Evolutionary conservation across 2,329 filamentous ascomycete genomes (phyloP).

Genomic region (Fusarium pseudograminearum): DNA sequence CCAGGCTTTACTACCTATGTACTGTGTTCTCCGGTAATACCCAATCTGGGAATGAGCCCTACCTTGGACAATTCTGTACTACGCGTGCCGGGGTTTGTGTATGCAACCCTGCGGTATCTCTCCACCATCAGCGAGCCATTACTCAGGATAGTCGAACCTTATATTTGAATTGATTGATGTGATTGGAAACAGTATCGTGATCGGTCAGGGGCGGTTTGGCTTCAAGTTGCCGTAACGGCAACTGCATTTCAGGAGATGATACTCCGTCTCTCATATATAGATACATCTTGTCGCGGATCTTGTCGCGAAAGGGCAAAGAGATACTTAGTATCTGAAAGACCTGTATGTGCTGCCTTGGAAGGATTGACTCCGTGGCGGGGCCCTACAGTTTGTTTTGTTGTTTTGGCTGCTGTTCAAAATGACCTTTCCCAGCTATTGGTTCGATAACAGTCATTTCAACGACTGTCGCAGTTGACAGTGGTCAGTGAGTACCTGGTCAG

Average conservation of each 20-base stretch:
- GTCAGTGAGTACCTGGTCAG: not conserved
- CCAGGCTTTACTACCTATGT: not conserved
- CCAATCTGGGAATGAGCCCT: conserved; percentile 34
- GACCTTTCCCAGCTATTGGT: not conserved
- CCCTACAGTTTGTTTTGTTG: not conserved
- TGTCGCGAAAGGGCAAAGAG: not conserved
- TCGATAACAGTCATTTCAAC: not conserved
- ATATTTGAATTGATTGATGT: conserved; percentile 19
- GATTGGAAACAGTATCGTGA: conserved; percentile 15
- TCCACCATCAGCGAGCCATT: conserved; percentile 26
- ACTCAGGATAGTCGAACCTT: conserved; percentile 32
- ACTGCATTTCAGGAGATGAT: not conserved
- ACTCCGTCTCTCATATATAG: not conserved
- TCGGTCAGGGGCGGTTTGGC: not conserved
- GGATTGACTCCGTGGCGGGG: not conserved
- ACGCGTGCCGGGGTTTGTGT: conserved; percentile 21
- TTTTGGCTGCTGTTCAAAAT: not conserved
- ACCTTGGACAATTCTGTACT: conserved; percentile 22
- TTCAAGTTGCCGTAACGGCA: not conserved
- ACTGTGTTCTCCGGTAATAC: conserved; percentile 11
- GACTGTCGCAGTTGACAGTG: not conserved
- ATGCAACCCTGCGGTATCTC: conserved; percentile 31
- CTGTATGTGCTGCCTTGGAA: not conserved
- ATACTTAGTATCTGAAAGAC: not conserved
- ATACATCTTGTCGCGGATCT: conserved; percentile 3